A percentile compares a stretch with the other conserved stretches of the same genome.
Evolutionary conservation across 1,139 yeast genomes (phyloP).

Genomic region (Lodderomyces margitis): DNA sequence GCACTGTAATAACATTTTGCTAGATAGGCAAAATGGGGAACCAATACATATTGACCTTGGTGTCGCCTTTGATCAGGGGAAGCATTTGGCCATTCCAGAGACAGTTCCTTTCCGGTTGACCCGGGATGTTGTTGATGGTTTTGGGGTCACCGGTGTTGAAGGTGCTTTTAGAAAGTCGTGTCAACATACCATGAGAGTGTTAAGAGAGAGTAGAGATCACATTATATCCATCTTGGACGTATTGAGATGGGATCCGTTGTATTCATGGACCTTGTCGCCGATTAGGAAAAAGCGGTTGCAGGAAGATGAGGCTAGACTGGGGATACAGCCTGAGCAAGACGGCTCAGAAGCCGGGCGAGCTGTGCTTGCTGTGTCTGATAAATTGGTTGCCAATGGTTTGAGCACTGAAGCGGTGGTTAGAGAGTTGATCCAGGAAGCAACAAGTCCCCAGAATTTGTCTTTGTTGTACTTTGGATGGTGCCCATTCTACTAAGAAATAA

Average conservation of each 20-base stretch:
- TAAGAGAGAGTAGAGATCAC: conserved; percentile 64
- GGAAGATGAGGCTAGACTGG: conserved; percentile 26
- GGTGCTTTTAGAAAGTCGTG: conserved; percentile 75
- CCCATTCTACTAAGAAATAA: conserved; percentile 41
- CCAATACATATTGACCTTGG: conserved; percentile 96
- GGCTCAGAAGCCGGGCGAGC: conserved; percentile 83
- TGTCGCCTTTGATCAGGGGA: conserved; percentile 93
- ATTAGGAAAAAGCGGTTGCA: conserved; percentile 58
- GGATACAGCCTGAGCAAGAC: conserved; percentile 41
- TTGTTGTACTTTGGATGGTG: conserved; percentile 84
- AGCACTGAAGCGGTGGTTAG: conserved; percentile 84
- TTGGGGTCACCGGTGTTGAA: conserved; percentile 79
- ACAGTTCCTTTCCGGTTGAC: conserved; percentile 91
- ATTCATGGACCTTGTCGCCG: conserved; percentile 85
- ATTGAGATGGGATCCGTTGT: conserved; percentile 87
- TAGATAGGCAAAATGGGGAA: conserved; percentile 81
- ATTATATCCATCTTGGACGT: conserved; percentile 84
- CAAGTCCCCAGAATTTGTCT: conserved; percentile 64
- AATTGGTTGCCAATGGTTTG: conserved; percentile 62
- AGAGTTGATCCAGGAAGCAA: conserved; percentile 77
- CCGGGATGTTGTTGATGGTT: conserved; percentile 86
- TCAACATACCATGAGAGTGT: conserved; percentile 68
- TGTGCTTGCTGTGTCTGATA: conserved; percentile 66
- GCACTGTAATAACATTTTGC: conserved; percentile 83
- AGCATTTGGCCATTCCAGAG: conserved; percentile 80